A percentile compares a stretch with the other conserved stretches of the same genome.
Conservation (phyloP, 2,329 filamentous ascomycete species). For the Colletotrichum incanum region DNA sequence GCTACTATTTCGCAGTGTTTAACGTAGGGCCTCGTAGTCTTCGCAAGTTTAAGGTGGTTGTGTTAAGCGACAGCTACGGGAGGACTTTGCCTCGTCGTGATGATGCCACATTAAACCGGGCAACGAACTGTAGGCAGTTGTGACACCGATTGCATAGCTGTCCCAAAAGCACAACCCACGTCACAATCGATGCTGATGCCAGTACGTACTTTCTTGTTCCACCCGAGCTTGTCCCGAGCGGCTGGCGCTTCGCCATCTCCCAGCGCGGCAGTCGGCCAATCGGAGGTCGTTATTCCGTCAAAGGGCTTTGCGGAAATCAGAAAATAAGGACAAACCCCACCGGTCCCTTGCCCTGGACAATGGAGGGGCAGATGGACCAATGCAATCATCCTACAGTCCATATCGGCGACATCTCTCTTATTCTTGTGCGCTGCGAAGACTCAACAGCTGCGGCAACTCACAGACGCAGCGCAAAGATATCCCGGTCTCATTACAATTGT, state of each 20-base stretch:
- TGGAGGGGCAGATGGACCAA: slow-evolving; percentile 35
- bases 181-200: slow-evolving; percentile 21
- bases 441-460: slow-evolving; percentile 7
- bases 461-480: not conserved
- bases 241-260: not conserved
- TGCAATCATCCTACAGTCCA: slow-evolving; percentile 15
- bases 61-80: not conserved
- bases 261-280: slow-evolving; percentile 25
- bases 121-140: slow-evolving; percentile 9
- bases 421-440: slow-evolving; percentile 36
- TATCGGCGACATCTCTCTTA: slow-evolving; percentile 16
- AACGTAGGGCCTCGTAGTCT: not conserved
- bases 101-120: not conserved
- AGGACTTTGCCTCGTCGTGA: slow-evolving; percentile 28
- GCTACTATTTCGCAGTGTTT: not conserved
- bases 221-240: slow-evolving; percentile 33
- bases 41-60: not conserved
- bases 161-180: slow-evolving; percentile 41
- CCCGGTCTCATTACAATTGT: not conserved
- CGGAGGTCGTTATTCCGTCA: slow-evolving; percentile 3
- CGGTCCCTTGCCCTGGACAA: slow-evolving; percentile 35
- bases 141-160: slow-evolving; percentile 35
- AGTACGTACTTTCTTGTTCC: slow-evolving; percentile 2
- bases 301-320: not conserved
- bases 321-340: slow-evolving; percentile 35